These are phyloP conservation scores for Agrocybe pediades DNA, from an alignment of 768 basidiomycete species.

Conservation along the genomic window DNA sequence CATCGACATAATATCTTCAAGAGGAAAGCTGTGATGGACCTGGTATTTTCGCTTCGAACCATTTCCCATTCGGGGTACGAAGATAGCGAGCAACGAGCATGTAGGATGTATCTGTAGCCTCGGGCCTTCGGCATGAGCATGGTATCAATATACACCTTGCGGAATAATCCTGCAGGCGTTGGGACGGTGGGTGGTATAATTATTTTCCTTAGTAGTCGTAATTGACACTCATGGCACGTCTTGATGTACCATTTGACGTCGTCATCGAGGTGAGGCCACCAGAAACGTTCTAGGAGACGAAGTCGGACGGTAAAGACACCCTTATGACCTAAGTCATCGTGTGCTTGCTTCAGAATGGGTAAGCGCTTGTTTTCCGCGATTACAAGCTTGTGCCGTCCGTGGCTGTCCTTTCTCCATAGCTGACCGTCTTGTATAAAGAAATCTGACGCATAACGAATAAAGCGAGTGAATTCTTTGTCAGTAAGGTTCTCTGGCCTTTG, in stretches of 20 bases:
- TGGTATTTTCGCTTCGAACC: neutral
- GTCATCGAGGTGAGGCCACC: slow-evolving; percentile 23
- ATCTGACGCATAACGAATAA: slow-evolving; percentile 17
- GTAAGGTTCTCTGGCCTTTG: neutral
- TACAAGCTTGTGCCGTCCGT: slow-evolving; percentile 24
- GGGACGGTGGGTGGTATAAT: slow-evolving; percentile 25
- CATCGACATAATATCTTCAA: slow-evolving; percentile 21
- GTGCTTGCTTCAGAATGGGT: slow-evolving; percentile 18
- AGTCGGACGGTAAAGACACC: slow-evolving; percentile 22
- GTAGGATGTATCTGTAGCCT: slow-evolving; percentile 25
- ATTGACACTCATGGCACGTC: slow-evolving; percentile 42
- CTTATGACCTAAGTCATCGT: slow-evolving; percentile 30
- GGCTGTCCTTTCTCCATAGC: slow-evolving; percentile 20
- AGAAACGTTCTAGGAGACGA: slow-evolving; percentile 21
- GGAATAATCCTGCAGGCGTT: slow-evolving; percentile 23
- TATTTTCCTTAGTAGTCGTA: slow-evolving; percentile 18
- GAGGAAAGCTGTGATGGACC: slow-evolving; percentile 14
- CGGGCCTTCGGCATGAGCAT: slow-evolving; percentile 35
- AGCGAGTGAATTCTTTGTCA: neutral
- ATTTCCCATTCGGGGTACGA: slow-evolving; percentile 11
- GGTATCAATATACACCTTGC: slow-evolving; percentile 35
- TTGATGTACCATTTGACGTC: slow-evolving; percentile 32
- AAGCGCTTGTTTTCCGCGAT: slow-evolving; percentile 5
- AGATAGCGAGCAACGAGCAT: slow-evolving; percentile 17
- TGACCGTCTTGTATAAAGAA: slow-evolving; percentile 17